Evolutionary conservation across 257 asterid genomes (phyloP).

Genomic region (Pogostemon cablin): DNA sequence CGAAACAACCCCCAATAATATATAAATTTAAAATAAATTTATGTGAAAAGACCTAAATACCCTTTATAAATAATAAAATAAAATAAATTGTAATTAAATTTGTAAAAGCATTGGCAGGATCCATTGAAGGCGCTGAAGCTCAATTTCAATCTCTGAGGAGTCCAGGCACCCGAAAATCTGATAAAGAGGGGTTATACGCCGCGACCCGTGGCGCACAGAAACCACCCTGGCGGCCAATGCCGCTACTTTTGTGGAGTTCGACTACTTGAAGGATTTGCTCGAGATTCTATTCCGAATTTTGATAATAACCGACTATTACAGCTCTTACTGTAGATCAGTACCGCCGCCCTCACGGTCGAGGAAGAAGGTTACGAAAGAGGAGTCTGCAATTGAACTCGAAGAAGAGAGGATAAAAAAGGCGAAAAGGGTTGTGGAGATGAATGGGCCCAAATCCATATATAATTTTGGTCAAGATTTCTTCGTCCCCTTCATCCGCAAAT

Average conservation of each 20-base stretch:
- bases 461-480: conserved; percentile 25
- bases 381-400: conserved; percentile 22
- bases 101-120: conserved; percentile 9
- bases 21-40: too few species aligned
- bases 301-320: background rate
- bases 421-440: background rate
- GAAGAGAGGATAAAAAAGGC: conserved; percentile 15
- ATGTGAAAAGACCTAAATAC: too few species aligned
- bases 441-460: too few species aligned
- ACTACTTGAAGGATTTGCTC: conserved; percentile 54
- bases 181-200: conserved; percentile 26
- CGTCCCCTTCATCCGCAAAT: conserved; percentile 54
- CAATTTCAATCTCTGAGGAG: conserved; percentile 48
- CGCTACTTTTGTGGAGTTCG: conserved; percentile 39
- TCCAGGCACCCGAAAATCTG: conserved; percentile 55
- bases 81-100: too few species aligned
- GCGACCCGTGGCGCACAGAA: conserved; percentile 47
- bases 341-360: too few species aligned
- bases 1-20: too few species aligned
- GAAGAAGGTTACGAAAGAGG: conserved; percentile 26
- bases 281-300: conserved; percentile 50
- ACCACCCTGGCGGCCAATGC: conserved; percentile 46
- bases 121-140: conserved; percentile 46
- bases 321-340: too few species aligned
- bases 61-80: too few species aligned